Base-by-base conservation (phyloP, 176 grass and related monocot genomes). In the Pharus latifolius region DNA sequence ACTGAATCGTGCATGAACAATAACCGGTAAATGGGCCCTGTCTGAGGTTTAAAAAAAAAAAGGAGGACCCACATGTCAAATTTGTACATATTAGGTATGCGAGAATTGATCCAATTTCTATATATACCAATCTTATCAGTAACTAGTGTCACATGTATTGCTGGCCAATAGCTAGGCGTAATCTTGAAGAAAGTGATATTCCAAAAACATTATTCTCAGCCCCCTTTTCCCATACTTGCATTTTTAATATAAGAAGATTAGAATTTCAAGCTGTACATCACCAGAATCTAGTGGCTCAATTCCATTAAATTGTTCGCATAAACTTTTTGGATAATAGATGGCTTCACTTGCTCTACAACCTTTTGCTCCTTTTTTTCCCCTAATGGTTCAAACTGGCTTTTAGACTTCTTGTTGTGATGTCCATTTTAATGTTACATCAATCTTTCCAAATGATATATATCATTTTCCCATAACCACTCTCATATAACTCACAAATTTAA, bases 391-490 rank as follows among this genome's bases (percentile, higher is more conserved):
- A 5, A 80, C 76, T 48, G 70, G 54, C 30, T 75, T 85, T 80
- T 37, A 3, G 34, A 75, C 55, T 27, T 47, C 27, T 55, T 32
- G 53, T 66, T 79, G 69, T 17, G 63, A 24, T 26, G 77, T 75
- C 64, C 30, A 58, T 70, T 64, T 55, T 62, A 48, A n/a, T 4
- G 76, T 75, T 74, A 37, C 82, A 69, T 80, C 83, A 75, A n/a
- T 19, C 45, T 48, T 11, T 54, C 38, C 51, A 17, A 13, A 30
- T 32, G 35, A 48, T 33, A 32, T 76, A 16, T 31, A 24, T 75
- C 77, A 50, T 85, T 80, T 80, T 80, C 76, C 14, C 77, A 49
- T 75, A 85, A 85, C 70, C 56, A 80, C 83, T 75, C 75, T 17
- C 69, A 43, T 69, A n/a, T 48, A 38, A 24, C 72, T 30, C 70